Conservation (phyloP, 2,329 filamentous ascomycete species). For the Colletotrichum melonis region DNA sequence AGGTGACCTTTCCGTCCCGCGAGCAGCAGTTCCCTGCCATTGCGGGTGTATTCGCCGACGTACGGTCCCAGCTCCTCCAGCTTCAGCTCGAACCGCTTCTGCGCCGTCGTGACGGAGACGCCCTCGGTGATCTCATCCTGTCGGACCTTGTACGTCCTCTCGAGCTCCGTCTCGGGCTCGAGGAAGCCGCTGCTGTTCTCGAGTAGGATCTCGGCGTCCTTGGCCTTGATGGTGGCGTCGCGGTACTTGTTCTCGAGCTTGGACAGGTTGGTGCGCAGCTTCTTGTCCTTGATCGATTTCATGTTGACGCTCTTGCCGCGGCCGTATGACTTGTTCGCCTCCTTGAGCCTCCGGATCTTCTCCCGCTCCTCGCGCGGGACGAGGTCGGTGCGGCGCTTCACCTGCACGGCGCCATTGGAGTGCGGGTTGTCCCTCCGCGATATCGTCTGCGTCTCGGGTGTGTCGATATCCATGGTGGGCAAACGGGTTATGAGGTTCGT, state of each 20-base stretch:
- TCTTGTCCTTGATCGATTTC: slow-evolving; percentile 86
- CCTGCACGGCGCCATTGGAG: slow-evolving; percentile 64
- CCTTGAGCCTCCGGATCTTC: slow-evolving; percentile 63
- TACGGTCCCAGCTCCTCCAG: slow-evolving; percentile 89
- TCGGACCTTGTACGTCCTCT: slow-evolving; percentile 91
- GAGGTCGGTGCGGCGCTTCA: slow-evolving; percentile 64
- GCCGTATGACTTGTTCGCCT: slow-evolving; percentile 83
- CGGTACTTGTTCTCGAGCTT: slow-evolving; percentile 85
- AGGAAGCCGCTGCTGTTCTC: slow-evolving; percentile 89
- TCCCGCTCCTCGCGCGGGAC: slow-evolving; percentile 62
- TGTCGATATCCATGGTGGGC: slow-evolving; percentile 49
- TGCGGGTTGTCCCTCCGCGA: slow-evolving; percentile 47
- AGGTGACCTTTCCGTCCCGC: slow-evolving; percentile 94
- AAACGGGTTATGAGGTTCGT: background rate
- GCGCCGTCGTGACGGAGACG: slow-evolving; percentile 85
- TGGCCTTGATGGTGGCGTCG: slow-evolving; percentile 83
- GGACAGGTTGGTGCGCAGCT: slow-evolving; percentile 83
- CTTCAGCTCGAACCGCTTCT: slow-evolving; percentile 92
- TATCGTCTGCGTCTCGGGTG: slow-evolving; percentile 48
- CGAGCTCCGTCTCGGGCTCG: slow-evolving; percentile 87
- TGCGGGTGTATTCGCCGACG: slow-evolving; percentile 87
- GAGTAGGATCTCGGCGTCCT: slow-evolving; percentile 94
- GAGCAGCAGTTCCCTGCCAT: slow-evolving; percentile 86
- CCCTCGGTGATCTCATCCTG: slow-evolving; percentile 85
- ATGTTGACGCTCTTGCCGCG: slow-evolving; percentile 81